Evolutionary conservation across 805 yeast genomes (phyloP).

Genomic region (Pichia rugopelliculosa): DNA sequence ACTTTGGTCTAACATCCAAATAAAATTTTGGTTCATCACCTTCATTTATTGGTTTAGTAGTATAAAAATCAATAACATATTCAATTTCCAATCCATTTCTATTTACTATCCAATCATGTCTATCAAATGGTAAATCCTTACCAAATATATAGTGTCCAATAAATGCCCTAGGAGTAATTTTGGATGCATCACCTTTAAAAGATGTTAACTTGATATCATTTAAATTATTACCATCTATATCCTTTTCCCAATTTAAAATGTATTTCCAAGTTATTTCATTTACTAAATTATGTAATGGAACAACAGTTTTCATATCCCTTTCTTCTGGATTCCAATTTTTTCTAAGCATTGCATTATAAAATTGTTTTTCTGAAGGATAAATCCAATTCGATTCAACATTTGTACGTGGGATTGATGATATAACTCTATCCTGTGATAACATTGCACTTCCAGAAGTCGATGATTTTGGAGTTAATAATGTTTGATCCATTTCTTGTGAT

Average conservation of each 20-base stretch:
- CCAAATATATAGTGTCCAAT: constrained; percentile 55
- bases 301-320: constrained; percentile 79
- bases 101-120: constrained; percentile 91
- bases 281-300: constrained; percentile 90
- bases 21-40: constrained; percentile 56
- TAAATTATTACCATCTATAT: constrained; percentile 52
- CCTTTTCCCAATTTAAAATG: constrained; percentile 74
- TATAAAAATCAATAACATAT: constrained; percentile 88
- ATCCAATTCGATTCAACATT: constrained; percentile 70
- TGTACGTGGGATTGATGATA: constrained; percentile 79
- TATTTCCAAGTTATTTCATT: constrained; percentile 90
- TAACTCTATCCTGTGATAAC: constrained; percentile 67
- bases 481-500: constrained; percentile 34
- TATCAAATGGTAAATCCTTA: constrained; percentile 76
- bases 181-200: constrained; percentile 83
- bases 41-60: constrained; percentile 16
- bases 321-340: constrained; percentile 82
- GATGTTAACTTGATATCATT: constrained; percentile 82
- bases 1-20: constrained; percentile 87
- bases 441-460: constrained; percentile 26
- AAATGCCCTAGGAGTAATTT: constrained; percentile 83
- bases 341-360: constrained; percentile 87
- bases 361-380: constrained; percentile 93
- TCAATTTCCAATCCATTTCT: constrained; percentile 80
- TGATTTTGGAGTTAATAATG: constrained; percentile 21